These are phyloP conservation scores for Heimioporus sp. DNA, from an alignment of 768 basidiomycete species.

Conservation along the genomic window DNA sequence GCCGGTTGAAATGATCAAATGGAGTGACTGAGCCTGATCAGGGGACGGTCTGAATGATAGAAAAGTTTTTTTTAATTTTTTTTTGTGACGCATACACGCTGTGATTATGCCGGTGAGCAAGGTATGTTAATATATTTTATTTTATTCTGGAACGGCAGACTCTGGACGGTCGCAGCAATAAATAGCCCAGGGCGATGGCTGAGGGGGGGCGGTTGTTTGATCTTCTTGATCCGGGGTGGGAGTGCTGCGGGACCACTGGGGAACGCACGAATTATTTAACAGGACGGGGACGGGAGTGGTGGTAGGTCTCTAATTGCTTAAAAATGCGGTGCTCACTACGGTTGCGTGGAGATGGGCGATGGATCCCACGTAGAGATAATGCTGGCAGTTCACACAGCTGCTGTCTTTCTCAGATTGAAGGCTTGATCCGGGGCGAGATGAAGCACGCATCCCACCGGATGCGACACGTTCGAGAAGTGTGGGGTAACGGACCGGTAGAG, in stretches of 20 bases:
- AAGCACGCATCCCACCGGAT: too few species aligned
- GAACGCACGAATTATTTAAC: neutral
- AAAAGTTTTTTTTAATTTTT: neutral
- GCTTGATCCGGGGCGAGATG: neutral
- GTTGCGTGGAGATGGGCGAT: neutral
- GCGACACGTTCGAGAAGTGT: neutral
- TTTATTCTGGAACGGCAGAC: too few species aligned
- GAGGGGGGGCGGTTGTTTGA: neutral
- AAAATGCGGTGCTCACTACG: neutral
- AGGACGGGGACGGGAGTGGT: too few species aligned
- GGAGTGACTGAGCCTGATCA: neutral
- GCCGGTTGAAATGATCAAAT: neutral
- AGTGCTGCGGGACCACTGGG: neutral
- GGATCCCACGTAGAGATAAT: neutral
- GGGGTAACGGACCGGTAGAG: too few species aligned
- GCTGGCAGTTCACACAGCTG: neutral
- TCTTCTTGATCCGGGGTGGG: slow-evolving; percentile 2
- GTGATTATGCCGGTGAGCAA: too few species aligned
- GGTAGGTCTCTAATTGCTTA: neutral
- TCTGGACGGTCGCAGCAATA: too few species aligned
- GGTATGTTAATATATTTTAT: too few species aligned
- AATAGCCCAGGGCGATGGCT: neutral
- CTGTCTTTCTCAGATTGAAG: too few species aligned
- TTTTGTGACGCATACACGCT: too few species aligned
- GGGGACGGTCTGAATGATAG: neutral